Evolutionary conservation across 2,329 filamentous ascomycete species (phyloP).

Genomic region (Penicillium sp.): DNA sequence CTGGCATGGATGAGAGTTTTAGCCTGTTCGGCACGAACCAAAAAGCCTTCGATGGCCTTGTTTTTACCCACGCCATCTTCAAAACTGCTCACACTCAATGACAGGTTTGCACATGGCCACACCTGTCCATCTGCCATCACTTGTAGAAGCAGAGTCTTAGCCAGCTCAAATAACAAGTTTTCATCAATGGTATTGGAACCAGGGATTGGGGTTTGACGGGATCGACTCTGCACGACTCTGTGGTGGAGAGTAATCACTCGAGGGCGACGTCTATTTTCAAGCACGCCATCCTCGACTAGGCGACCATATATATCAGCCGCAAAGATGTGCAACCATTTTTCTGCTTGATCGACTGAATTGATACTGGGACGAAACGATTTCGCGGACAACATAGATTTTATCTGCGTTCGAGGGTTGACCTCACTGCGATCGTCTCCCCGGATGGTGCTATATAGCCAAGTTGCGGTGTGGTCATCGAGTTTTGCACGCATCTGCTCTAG

Average conservation of each 20-base stretch:
- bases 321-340: conserved; percentile 88
- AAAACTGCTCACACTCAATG: conserved; percentile 85
- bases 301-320: conserved; percentile 86
- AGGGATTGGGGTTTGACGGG: conserved; percentile 74
- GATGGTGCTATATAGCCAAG: conserved; percentile 82
- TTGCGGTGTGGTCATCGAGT: conserved; percentile 79
- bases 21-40: conserved; percentile 67
- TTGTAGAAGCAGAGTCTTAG: conserved; percentile 74
- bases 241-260: conserved; percentile 85
- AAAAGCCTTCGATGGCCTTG: conserved; percentile 79
- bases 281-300: conserved; percentile 83
- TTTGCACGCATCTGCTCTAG: conserved; percentile 75
- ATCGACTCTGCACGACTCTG: conserved; percentile 71
- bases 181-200: conserved; percentile 74
- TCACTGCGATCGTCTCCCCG: conserved; percentile 84
- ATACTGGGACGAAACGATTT: conserved; percentile 92
- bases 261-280: conserved; percentile 83
- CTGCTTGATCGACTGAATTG: conserved; percentile 72
- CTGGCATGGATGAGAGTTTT: conserved; percentile 43
- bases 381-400: conserved; percentile 95
- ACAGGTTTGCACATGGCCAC: conserved; percentile 92
- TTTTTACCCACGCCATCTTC: conserved; percentile 85
- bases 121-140: conserved; percentile 74
- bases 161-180: conserved; percentile 69
- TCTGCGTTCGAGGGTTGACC: conserved; percentile 86